phyloP scores from a whole-genome alignment of 805 yeast species.

The Brettanomyces custersianus region DNA sequence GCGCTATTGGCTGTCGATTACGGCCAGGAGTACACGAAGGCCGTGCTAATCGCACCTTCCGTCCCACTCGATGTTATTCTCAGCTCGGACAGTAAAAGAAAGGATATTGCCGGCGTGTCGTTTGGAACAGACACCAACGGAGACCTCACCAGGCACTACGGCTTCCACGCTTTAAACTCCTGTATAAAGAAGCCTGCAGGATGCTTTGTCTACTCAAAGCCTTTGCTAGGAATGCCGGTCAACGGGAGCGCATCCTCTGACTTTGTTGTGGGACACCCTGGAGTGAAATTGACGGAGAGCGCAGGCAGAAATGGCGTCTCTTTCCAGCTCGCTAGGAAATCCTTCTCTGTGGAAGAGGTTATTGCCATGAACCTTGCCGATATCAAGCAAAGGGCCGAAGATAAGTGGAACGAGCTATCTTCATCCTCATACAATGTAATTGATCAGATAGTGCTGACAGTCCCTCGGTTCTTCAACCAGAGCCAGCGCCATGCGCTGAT shows the following conservation, averaged over 20 bases:
- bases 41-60: constrained; percentile 84
- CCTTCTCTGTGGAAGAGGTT: constrained; percentile 60
- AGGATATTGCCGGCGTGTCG: constrained; percentile 75
- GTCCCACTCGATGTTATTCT: constrained; percentile 80
- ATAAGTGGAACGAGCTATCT: constrained; percentile 44
- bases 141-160: constrained; percentile 64
- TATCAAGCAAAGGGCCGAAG: constrained; percentile 54
- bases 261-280: constrained; percentile 53
- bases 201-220: constrained; percentile 60
- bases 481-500: constrained; percentile 60
- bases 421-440: constrained; percentile 41
- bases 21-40: constrained; percentile 83
- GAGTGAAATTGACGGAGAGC: constrained; percentile 36
- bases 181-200: constrained; percentile 67
- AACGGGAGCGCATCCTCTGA: constrained; percentile 36
- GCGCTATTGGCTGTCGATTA: constrained; percentile 84
- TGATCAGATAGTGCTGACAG: constrained; percentile 63
- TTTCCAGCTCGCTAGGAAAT: constrained; percentile 20
- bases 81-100: constrained; percentile 86
- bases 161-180: constrained; percentile 62
- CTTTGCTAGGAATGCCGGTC: constrained; percentile 57
- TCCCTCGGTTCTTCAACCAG: constrained; percentile 63
- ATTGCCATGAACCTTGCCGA: constrained; percentile 76
- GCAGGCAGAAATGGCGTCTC: constrained; percentile 44
- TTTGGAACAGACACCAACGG: constrained; percentile 36